Evolutionary conservation across 495 filamentous ascomycete species (phyloP).

Genomic region (Penicillium soppii): DNA sequence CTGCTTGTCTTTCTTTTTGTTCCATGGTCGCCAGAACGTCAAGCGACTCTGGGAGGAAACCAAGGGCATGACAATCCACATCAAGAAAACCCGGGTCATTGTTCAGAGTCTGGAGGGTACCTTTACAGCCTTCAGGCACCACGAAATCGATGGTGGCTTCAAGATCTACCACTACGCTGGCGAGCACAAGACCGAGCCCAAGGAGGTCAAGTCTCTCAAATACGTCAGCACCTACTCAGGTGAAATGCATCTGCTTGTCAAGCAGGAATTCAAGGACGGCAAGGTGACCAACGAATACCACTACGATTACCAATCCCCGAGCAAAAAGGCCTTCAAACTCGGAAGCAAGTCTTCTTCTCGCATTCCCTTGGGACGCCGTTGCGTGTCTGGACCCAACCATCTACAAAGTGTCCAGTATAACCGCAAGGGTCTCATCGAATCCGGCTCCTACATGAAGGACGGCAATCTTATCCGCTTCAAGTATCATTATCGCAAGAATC

Average conservation of each 20-base stretch:
- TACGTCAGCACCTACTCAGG: conserved; percentile 49
- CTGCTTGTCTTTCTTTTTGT: conserved; percentile 49
- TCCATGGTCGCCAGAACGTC: conserved; percentile 46
- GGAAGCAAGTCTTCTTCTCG: conserved; percentile 27
- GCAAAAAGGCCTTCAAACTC: conserved; percentile 33
- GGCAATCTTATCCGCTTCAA: conserved; percentile 56
- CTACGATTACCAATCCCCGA: conserved; percentile 46
- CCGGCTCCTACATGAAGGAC: conserved; percentile 56
- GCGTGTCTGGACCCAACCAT: conserved; percentile 46
- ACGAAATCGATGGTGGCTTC: conserved; percentile 38
- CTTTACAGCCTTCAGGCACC: conserved; percentile 48
- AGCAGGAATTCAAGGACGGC: conserved; percentile 49
- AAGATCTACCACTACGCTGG: conserved; percentile 49
- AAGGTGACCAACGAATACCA: conserved; percentile 49
- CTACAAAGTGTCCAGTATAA: conserved; percentile 55
- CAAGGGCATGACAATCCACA: conserved; percentile 44
- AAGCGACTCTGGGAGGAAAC: conserved; percentile 46
- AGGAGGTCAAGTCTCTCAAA: conserved; percentile 38
- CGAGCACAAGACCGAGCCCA: conserved; percentile 43
- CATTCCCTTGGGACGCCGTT: conserved; percentile 48
- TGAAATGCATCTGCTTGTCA: conserved; percentile 45
- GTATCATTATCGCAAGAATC: conserved; percentile 58
- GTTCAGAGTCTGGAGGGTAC: conserved; percentile 47
- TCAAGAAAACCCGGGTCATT: conserved; percentile 45
- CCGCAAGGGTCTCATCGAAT: conserved; percentile 52